Base-by-base conservation (phyloP, 352 stramenopile species). In the Phytophthora citrophthora region DNA sequence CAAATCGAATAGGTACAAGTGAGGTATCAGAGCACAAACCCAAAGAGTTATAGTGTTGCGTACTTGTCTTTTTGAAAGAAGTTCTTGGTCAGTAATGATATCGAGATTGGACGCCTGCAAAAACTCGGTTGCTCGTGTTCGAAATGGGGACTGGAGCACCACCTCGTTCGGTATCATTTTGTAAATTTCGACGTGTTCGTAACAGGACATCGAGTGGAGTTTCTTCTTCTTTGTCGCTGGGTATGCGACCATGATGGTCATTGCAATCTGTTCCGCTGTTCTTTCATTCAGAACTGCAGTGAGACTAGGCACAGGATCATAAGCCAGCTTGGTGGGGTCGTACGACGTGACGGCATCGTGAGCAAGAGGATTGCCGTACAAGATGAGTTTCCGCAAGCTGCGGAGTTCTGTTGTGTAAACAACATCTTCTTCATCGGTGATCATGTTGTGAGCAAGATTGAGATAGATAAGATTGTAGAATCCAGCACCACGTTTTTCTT, bases 141-240 rank as follows among this genome's bases (percentile, higher is more conserved):
- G 77, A 48, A 92, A 92, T 20, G 79, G 72, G 4, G 70, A 72
- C n/a, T 82, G 72, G 20, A 90, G 61, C 16, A 75, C 65, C 9
- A 81, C 62, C 27, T 90, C 79, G 24, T 85, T 90, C 0, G 83
- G 81, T 54, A 92, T 83, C 71, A 92, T 86, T 63, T 90, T 92
- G 70, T 88, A 92, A 61, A 94, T 94, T 49, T 91, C 77, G 3
- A 93, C 81, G 24, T 86, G 76, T n/a, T 91, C 81, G 57, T 93
- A 93, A 43, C 65, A 72, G 8, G 72, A 64, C 45, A 68, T 80
- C 0, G 76, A 51, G 4, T 60, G 56, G 8, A 71, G 60, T 27
- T 79, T 85, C 40, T 89, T 90, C 38, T 88, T 84, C 56, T 88
- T 92, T 15, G 71, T 88, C 38, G 78, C 79, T 3, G 86, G 86